Percentiles rank a stretch among this genome's conserved stretches.
Conservation (phyloP, 2,329 filamentous ascomycete genomes). For the Aspergillus brunneoviolaceus region DNA sequence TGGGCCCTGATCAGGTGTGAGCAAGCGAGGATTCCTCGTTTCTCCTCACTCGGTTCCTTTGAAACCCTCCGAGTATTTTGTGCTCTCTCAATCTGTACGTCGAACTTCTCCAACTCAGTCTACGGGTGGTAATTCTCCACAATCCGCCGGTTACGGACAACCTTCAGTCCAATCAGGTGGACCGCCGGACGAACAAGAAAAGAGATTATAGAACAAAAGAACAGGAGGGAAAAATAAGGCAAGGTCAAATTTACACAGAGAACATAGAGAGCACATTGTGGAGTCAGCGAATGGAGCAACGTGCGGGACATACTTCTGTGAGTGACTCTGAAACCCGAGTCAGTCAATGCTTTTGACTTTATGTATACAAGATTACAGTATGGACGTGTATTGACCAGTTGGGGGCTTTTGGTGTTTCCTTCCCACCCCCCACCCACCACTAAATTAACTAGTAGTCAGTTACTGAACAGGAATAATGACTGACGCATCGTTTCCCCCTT, state of each 20-base stretch:
- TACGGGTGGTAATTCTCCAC: no score
- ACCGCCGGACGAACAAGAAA: no score
- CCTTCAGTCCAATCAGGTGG: no score
- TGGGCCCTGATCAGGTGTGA: not conserved
- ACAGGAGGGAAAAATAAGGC: not conserved
- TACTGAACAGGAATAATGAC: conserved; percentile 34
- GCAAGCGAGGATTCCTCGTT: not conserved
- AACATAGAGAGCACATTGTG: not conserved
- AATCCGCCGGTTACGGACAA: no score
- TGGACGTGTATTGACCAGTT: not conserved
- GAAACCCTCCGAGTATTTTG: no score
- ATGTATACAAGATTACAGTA: not conserved
- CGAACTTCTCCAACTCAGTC: no score
- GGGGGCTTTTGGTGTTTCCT: conserved; percentile 1
- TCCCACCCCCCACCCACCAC: conserved; percentile 2
- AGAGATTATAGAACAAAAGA: no score
- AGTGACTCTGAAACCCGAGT: not conserved
- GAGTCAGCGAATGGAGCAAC: not conserved
- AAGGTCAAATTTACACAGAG: not conserved
- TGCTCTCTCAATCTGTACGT: no score
- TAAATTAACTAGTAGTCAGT: conserved; percentile 17
- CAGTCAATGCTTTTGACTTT: not conserved
- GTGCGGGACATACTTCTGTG: not conserved
- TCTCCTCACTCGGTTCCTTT: not conserved
- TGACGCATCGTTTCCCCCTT: conserved; percentile 43